Base-by-base conservation (phyloP, 192 early-diverging fungal species). In the Ambispora gerdemannii region DNA sequence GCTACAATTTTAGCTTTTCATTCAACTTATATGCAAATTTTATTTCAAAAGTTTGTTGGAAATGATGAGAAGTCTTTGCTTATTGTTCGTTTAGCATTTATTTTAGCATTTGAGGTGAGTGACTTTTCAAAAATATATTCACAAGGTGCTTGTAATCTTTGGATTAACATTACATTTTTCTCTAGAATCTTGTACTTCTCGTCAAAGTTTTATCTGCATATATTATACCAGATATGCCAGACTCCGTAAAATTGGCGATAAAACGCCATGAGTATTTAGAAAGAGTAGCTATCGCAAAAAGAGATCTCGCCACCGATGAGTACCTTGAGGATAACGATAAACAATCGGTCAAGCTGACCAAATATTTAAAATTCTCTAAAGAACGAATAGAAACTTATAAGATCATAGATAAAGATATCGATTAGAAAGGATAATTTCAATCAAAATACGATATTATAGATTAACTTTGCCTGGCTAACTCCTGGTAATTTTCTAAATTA, bases 31-130 rank as follows among this genome's bases (percentile, higher is more conserved):
- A 75, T 81, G 80, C 22, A 63, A 2, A 17, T 25, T 0, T 24
- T 72, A 27, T 70, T 81, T 3, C 62, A 70, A 35, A 35, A n/a
- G 17, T 10, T 13, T 19, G 25, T 71, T 11, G 50, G 61, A 2
- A 69, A 72, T 56, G 34, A 70, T 2, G 25, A 56, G 4, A 4
- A 53, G 11, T 3, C 19, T 20, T 10, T 36, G 52, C 15, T 58
- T 0, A 70, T 69, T 34, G 72, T 69, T 20, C 67, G 67, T 25
- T 58, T 81, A 4, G 50, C 72, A 8, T 78, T 81, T 51, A 72
- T 81, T 24, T 65, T 81, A 13, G 61, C 77, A 25, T 81, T 74
- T 63, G 80, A 80, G 78, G 78, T 79, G 74, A 33, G 38, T 19
- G 13, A 24, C 10, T 33, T 13, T 15, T 34, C 27, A 22, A 20